Base-by-base conservation (phyloP, 345 rosid species). In the Arabidopsis arenosa region DNA sequence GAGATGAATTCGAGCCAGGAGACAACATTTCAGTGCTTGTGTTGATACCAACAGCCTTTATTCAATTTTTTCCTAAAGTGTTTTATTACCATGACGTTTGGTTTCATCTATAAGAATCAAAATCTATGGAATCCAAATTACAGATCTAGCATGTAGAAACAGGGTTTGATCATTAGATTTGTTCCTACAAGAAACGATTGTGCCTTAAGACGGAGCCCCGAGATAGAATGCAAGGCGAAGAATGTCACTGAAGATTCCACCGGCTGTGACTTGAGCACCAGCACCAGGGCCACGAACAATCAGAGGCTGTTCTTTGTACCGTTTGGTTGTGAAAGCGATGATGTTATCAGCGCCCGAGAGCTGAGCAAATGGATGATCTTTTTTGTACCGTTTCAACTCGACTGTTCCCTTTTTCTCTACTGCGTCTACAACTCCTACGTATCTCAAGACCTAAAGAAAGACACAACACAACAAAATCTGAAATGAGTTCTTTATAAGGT, bases 261-360 rank as follows among this genome's bases (percentile, higher is more conserved):
- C 98, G 2, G 98, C 99, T 10, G 99, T 95, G 59, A 93, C 99
- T 80, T 95, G 89, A 43, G 98, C 99, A 40, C 99, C 98, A 4
- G 99, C 99, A 60, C 99, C 98, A 2, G 98, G 99, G 5, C 99
- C 99, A 4, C 98, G 97, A 43, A 95, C 93, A 53, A 95, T 95
- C 47, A 95, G 76, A 45, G 99, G 98, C 68, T 92, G 98, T 30
- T 88, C 88, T 82, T 81, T 89, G 85, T 92, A 90, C 83, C 99
- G 85, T 60, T 74, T 83, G 13, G 98, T 92, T 23, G 99, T 89
- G 92, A 95, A 92, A 57, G 98, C 99, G 15, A 93, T 95, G 70
- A 95, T 95, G 84, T 92, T 95, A 45, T 93, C 99, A 0, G 99
- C 90, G 4, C 97, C 99, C 0, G 94, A 85, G 36, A 95, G 98